Evolutionary conservation across 2,329 filamentous ascomycete genomes (phyloP).

Genomic region (Aureobasidium namibiae): DNA sequence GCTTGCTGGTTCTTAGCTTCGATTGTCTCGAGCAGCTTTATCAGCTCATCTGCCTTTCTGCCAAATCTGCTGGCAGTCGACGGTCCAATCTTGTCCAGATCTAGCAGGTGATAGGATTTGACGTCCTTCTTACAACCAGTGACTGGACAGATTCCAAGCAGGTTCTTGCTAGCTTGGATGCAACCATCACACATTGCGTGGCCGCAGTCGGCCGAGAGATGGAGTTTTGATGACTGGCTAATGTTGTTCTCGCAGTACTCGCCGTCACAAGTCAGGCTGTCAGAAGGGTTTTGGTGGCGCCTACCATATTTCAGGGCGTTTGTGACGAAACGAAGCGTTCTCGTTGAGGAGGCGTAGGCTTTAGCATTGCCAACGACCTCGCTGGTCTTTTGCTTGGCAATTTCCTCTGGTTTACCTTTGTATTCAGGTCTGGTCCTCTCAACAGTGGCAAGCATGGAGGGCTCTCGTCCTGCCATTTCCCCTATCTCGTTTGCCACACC

Average conservation of each 20-base stretch:
- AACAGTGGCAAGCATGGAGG: not conserved
- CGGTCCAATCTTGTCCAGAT: conserved; percentile 28
- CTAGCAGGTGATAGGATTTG: conserved; percentile 33
- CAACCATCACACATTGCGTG: conserved; percentile 24
- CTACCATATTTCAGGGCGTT: not conserved
- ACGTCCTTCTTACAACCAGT: conserved; percentile 33
- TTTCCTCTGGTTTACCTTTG: no score
- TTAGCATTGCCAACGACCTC: not conserved
- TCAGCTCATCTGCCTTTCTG: conserved; percentile 40
- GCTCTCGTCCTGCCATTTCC: not conserved
- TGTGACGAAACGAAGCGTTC: not conserved
- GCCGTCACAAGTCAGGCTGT: not conserved
- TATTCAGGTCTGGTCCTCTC: not conserved
- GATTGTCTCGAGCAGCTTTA: conserved; percentile 37
- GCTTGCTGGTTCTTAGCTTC: conserved; percentile 38
- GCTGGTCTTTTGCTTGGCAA: not conserved
- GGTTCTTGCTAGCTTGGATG: conserved; percentile 17
- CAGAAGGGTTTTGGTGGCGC: not conserved
- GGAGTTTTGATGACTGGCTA: not conserved
- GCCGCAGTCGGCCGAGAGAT: not conserved
- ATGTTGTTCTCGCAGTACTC: not conserved
- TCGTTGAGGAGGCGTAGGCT: not conserved
- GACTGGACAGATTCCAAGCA: conserved; percentile 31
- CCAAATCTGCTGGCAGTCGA: conserved; percentile 27
- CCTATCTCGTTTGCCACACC: not conserved